Evolutionary conservation across 1,139 yeast species (phyloP).

Genomic region (Blastobotrys persicus): DNA sequence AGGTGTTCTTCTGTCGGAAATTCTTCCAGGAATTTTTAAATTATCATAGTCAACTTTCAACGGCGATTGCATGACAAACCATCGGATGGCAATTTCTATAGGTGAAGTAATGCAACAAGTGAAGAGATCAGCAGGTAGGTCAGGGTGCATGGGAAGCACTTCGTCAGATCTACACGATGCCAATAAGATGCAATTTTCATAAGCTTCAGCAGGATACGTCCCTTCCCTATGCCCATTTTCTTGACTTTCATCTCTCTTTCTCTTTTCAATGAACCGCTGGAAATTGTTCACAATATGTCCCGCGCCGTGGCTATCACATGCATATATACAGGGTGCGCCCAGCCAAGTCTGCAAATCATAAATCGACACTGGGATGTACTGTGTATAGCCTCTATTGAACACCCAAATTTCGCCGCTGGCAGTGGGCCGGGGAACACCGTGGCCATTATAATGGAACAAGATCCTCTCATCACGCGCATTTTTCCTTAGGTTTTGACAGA

Average conservation of each 20-base stretch:
- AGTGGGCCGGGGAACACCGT: slow-evolving; percentile 98
- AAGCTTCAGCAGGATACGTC: slow-evolving; percentile 56
- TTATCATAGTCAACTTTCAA: slow-evolving; percentile 42
- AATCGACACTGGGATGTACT: slow-evolving; percentile 90
- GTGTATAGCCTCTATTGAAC: slow-evolving; percentile 93
- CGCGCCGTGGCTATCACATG: slow-evolving; percentile 92
- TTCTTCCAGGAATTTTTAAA: slow-evolving; percentile 75
- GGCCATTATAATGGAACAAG: slow-evolving; percentile 94
- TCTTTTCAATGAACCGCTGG: slow-evolving; percentile 83
- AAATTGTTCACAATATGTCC: slow-evolving; percentile 91
- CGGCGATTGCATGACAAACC: slow-evolving; percentile 84
- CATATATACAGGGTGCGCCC: slow-evolving; percentile 96
- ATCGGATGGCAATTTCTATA: slow-evolving; percentile 86
- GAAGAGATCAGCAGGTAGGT: slow-evolving; percentile 91
- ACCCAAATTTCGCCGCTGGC: slow-evolving; percentile 99
- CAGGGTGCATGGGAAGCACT: slow-evolving; percentile 87
- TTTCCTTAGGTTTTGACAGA: slow-evolving; percentile 83
- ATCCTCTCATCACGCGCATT: slow-evolving; percentile 86
- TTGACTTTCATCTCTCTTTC: slow-evolving; percentile 83
- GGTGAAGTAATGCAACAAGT: slow-evolving; percentile 96
- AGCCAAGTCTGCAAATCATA: slow-evolving; percentile 95
- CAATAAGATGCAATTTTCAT: slow-evolving; percentile 84
- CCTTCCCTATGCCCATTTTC: slow-evolving; percentile 23
- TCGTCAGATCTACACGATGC: slow-evolving; percentile 93
- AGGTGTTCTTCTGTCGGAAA: slow-evolving; percentile 92